A percentile compares a stretch with the other conserved stretches of the same genome.
phyloP scores from a whole-genome alignment of 257 asterid species.

The Solanum raphanifolium region DNA sequence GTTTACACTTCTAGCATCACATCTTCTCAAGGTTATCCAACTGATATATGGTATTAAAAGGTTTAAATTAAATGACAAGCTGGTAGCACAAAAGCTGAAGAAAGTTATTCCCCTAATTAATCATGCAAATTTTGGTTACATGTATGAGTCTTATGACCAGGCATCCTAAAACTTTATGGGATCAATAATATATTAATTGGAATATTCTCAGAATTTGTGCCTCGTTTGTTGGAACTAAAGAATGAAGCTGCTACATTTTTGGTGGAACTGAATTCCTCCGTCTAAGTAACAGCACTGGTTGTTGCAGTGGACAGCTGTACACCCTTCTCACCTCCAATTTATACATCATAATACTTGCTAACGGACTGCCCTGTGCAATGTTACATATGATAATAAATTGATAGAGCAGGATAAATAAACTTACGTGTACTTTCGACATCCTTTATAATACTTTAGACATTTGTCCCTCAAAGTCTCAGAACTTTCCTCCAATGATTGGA shows the following conservation, averaged over 20 bases:
- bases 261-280: neutral
- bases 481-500: constrained; percentile 85
- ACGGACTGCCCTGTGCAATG: neutral
- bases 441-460: constrained; percentile 84
- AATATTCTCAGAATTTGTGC: neutral
- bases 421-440: constrained; percentile 89
- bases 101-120: neutral
- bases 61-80: neutral
- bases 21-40: neutral
- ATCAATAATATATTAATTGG: neutral
- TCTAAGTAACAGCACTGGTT: neutral
- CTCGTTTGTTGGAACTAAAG: neutral
- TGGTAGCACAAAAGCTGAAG: neutral
- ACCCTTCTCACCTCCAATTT: neutral
- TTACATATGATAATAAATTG: neutral
- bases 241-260: neutral
- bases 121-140: neutral
- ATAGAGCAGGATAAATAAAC: constrained; percentile 11
- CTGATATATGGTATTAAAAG: neutral
- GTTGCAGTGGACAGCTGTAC: neutral
- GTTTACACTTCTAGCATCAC: neutral
- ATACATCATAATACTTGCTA: neutral
- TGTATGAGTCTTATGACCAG: neutral
- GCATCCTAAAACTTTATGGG: neutral
- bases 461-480: constrained; percentile 74